Evolutionary conservation across 1,284 basidiomycete genomes (phyloP), one percentile per base, ranked within the genome.

Genomic region (Chiua sp.): DNA sequence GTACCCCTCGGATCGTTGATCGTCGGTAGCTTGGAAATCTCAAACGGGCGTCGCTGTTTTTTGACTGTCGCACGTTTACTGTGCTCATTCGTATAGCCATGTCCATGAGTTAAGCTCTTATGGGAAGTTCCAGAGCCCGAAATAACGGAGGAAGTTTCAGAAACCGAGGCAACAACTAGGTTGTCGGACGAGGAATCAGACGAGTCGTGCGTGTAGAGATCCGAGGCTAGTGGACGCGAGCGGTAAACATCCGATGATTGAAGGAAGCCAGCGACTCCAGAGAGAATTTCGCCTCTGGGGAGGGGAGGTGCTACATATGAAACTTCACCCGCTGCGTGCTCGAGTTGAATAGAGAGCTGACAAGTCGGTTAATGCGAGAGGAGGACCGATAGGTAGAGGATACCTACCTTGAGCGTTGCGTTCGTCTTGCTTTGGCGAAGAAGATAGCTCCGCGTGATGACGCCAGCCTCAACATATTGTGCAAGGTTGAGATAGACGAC

Each of bases 371-470:
- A 7, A 61, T 39, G n/a, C 8, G 15, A n/a, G 2, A 28, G 16
- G 2, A 37, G 7, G 7, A 47, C 28, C 35, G 57, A 23, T 26
- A 47, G 33, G 53, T 22, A 33, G 3, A 11, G 22, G 22, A 35
- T 16, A 44, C 48, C 44, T 57, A 88, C 86, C 78, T 87, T 88
- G 53, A 94, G 80, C 3, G 87, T 89, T 1, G 92, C 90, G 64
- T 94, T 94, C 48, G 87, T 91, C 74, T 90, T 91, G 71, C 88
- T 91, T 65, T 92, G 83, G 55, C 85, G 79, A 10, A 94, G 77
- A 18, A 94, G 80, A 72, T 92, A 92, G 26, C 86, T 81, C 20
- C 92, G 81, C 4, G 85, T 87, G 32, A 93, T 83, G 18, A 79
- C 75, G 3, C 89, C 88, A 13, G 79, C 76, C 53, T 83, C 82